Evolutionary conservation across 345 rosid genomes (phyloP).

Genomic region (Populus alba): DNA sequence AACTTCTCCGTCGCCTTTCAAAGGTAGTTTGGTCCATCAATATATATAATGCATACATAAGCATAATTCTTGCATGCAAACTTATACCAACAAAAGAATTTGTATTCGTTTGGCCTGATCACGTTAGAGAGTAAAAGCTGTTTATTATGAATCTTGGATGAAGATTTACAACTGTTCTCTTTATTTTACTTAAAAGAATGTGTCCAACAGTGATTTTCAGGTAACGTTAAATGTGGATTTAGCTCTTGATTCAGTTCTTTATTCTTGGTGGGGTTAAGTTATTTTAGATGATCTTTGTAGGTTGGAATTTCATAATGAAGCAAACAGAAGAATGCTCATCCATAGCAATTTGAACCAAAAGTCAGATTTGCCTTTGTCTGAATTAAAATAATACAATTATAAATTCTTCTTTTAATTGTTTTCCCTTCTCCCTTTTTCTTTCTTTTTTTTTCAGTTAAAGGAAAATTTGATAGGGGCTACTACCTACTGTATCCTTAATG

Average conservation of each 20-base stretch:
- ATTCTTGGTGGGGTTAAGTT: neutral
- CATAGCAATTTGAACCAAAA: neutral
- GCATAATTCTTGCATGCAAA: neutral
- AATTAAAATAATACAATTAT: neutral
- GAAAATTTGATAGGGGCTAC: neutral
- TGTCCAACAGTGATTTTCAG: neutral
- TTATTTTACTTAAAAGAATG: neutral
- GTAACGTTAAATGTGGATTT: neutral
- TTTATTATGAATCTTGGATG: neutral
- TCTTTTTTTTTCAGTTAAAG: neutral
- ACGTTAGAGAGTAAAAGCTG: neutral
- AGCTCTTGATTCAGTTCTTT: neutral
- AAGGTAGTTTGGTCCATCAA: conserved; percentile 46
- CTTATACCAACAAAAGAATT: neutral
- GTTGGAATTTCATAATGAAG: neutral
- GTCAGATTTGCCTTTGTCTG: conserved; percentile 6
- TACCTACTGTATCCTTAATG: neutral
- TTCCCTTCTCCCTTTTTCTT: neutral
- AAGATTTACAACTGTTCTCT: neutral
- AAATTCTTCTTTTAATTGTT: neutral
- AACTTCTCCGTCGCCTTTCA: conserved; percentile 96
- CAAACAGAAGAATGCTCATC: neutral
- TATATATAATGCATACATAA: neutral
- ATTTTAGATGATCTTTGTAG: neutral
- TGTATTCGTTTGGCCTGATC: neutral